Base-by-base conservation (phyloP, 2,329 filamentous ascomycete species). In the Davidsoniella eucalypti region DNA sequence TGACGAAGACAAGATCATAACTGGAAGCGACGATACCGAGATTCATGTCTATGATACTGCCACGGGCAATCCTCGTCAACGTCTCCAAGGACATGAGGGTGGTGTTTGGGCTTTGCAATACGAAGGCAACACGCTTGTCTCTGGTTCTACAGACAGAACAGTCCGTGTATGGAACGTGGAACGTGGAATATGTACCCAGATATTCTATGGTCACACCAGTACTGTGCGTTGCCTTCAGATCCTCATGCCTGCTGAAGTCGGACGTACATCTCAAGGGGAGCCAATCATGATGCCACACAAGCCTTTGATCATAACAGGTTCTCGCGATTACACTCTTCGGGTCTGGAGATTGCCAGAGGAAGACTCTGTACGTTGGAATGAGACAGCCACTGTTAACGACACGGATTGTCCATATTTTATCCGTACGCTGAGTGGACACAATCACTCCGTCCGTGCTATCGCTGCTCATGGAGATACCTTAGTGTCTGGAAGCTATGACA, bases 101-200 rank as follows among this genome's bases (percentile, higher is more conserved):
- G 92, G 92, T 43, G 92, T 98, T 1, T 98, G 92, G 92, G 92
- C 92, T 26, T 68, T 98, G 49, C 88, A 96, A 63, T 98, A 96
- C 61, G 82, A 95, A 61, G 90, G 88, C 47, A 95, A 96, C 61
- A 87, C 85, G 14, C 69, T 98, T 17, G 92, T 98, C 2, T 98
- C 92, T 14, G 92, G 92, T 2, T 95, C 88, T 5, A 98, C 92
- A 0, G 92, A 98, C 65, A 76, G 92, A 44, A 94, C 92, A 9
- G 92, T 98, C n/a, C 80, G 92, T n/a, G 90, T 98, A 0, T 98
- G 92, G 92, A 90, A 98, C 61, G 95, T 98, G 55, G 87, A 94
- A 60, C 83, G 83, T 58, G 92, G 88, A 0, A 76, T 84, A 43
- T 95, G 90, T 64, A 90, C 88, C 9, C 92, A 98, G 61, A 82